Percentiles rank a stretch among this genome's conserved stretches.
Evolutionary conservation across 148 eudicot species (phyloP).

Genomic region (Rheum nobile): DNA sequence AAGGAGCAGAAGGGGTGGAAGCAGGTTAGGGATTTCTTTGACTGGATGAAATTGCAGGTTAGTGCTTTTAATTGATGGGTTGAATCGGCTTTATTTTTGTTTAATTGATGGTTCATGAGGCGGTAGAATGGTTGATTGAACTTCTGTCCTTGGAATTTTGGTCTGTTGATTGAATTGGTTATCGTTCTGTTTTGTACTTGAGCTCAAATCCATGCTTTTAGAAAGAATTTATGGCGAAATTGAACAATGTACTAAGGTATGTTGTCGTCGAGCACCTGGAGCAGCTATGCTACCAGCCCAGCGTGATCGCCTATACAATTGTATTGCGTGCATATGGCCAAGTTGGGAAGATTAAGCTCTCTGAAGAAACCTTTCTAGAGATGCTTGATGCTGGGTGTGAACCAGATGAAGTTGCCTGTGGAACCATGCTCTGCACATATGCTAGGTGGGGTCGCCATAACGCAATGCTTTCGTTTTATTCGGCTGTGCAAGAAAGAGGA

Average conservation of each 20-base stretch:
- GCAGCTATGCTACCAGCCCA: constrained; percentile 81
- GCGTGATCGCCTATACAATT: constrained; percentile 78
- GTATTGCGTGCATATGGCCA: constrained; percentile 85
- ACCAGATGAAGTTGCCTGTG: constrained; percentile 95
- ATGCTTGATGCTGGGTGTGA: constrained; percentile 97
- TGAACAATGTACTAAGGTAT: constrained; percentile 10
- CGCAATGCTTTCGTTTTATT: constrained; percentile 82
- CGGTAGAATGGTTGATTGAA: neutral
- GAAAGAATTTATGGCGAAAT: neutral
- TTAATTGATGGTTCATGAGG: neutral
- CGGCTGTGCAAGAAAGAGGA: constrained; percentile 62
- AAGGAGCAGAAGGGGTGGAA: constrained; percentile 78
- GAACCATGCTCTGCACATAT: constrained; percentile 91
- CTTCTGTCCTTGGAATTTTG: neutral
- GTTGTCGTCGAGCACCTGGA: constrained; percentile 18
- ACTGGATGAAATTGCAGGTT: constrained; percentile 98
- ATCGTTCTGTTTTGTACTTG: neutral
- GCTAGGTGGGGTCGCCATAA: constrained; percentile 91
- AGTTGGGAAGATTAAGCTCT: constrained; percentile 84
- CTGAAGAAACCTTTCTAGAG: constrained; percentile 86
- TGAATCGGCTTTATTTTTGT: neutral
- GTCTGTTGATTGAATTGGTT: neutral
- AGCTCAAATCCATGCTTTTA: neutral
- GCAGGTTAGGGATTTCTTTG: constrained; percentile 73
- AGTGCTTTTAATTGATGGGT: neutral